Evolutionary conservation across 352 stramenopile genomes (phyloP).

Genomic region (Discostella stelligera): DNA sequence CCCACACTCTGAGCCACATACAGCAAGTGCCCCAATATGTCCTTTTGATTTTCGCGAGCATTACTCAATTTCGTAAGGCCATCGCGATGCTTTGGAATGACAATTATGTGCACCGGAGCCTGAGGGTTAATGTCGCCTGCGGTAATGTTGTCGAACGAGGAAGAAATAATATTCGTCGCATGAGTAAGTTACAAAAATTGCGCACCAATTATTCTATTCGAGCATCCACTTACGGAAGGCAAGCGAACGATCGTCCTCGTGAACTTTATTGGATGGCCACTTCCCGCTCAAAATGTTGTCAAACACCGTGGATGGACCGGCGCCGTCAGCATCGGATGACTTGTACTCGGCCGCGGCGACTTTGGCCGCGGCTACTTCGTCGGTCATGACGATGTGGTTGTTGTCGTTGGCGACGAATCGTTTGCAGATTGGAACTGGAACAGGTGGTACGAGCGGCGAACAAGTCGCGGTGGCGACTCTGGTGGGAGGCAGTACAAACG

Average conservation of each 20-base stretch:
- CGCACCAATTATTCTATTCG: background rate
- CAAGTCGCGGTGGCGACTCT: background rate
- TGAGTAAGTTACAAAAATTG: background rate
- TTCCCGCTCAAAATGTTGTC: slow-evolving; percentile 73
- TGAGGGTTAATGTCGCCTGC: slow-evolving; percentile 89
- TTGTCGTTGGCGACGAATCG: slow-evolving; percentile 8
- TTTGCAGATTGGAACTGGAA: no score
- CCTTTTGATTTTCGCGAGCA: slow-evolving; percentile 90
- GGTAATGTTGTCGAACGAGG: background rate
- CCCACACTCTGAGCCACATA: slow-evolving; percentile 91
- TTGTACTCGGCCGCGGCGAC: slow-evolving; percentile 42
- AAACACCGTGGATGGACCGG: slow-evolving; percentile 61
- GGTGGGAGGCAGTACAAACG: slow-evolving; percentile 9
- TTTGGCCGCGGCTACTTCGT: slow-evolving; percentile 68
- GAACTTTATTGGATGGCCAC: slow-evolving; percentile 80
- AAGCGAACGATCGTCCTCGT: slow-evolving; percentile 91
- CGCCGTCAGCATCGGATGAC: slow-evolving; percentile 37
- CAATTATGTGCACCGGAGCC: slow-evolving; percentile 93
- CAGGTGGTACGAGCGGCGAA: no score
- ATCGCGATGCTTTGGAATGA: slow-evolving; percentile 97
- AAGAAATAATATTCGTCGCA: background rate
- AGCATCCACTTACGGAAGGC: slow-evolving; percentile 84
- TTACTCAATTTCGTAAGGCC: slow-evolving; percentile 91
- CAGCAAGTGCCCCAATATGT: slow-evolving; percentile 93
- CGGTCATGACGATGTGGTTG: slow-evolving; percentile 46